Evolutionary conservation across 345 rosid species (phyloP), one percentile per base, ranked within the genome.

Genomic region (Mallotus nudiflorus): DNA sequence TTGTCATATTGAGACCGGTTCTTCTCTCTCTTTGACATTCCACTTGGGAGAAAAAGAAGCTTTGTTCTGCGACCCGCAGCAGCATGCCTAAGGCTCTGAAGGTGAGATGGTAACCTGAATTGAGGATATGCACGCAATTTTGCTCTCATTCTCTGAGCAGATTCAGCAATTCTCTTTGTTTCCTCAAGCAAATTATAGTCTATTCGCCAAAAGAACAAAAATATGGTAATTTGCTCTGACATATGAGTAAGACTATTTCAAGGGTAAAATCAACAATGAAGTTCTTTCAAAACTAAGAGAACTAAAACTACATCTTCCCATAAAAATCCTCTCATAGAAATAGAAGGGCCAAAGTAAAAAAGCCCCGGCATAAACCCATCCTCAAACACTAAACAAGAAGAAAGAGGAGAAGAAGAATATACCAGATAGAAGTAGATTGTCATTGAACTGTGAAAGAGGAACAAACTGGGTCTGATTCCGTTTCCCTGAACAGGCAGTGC

Each of bases 161-260:
- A 83, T 62, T 94, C 97, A 9, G 96, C 80, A 1, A 83, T 88
- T 77, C 96, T 88, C 83, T 85, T 94, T 40, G 81, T 82, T 66
- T 94, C 92, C 76, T 94, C 98, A 14, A 94, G 90, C 83, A 94
- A 62, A 67, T 82, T 85, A 78, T 91, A 94, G 70, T 94, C 98
- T 94, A 69, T 5, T 9, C 0, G 33, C 3, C 24, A 16, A 35
- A 44, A 18, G 2, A 19, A 50, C 45, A 35, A 67, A 19, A 33
- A 20, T 33, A 51, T 1, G 54, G 27, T 42, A n/a, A 57, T 44
- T 66, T 7, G 16, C 13, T 27, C 33, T 45, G 18, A 42, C 18
- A 62, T 39, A 9, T 25, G 2, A 51, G 42, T 13, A 55, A 22
- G 27, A 75, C 49, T 16, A n/a, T 13, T 45, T 18, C 19, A 31